Percentiles rank a stretch among this genome's conserved stretches.
phyloP scores from a whole-genome alignment of 2,329 filamentous ascomycete genomes.

The Sporothrix pallida region DNA sequence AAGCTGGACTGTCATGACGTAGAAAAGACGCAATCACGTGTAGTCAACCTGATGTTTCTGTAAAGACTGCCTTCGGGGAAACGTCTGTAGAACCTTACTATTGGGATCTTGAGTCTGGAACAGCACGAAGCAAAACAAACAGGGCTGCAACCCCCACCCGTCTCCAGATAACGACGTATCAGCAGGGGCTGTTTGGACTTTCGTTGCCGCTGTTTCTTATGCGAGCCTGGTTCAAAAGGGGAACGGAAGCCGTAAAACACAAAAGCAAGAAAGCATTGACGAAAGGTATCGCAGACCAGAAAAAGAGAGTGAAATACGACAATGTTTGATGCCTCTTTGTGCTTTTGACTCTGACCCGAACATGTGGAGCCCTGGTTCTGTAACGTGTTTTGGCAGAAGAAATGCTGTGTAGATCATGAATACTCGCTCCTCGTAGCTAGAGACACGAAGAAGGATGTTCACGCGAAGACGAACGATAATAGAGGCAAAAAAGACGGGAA shows the following conservation, averaged over 20 bases:
- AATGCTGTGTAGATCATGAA: not conserved
- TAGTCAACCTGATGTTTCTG: not conserved
- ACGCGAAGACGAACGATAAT: not conserved
- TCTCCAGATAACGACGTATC: not conserved
- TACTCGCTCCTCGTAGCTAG: not conserved
- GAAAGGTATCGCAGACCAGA: not conserved
- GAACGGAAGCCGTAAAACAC: not conserved
- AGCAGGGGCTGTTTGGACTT: not conserved
- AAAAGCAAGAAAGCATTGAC: not conserved
- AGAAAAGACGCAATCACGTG: not conserved
- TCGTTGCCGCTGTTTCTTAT: conserved; percentile 21
- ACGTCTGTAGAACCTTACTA: not conserved
- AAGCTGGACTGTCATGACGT: not conserved
- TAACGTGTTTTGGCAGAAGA: conserved; percentile 23
- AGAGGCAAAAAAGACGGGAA: not conserved
- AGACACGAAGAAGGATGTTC: not conserved
- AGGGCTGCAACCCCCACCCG: not conserved
- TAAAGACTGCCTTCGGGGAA: not conserved
- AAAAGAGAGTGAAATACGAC: not conserved
- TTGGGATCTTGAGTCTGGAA: not conserved
- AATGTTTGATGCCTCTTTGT: not conserved
- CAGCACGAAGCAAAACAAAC: no score
- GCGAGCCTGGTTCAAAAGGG: not conserved
- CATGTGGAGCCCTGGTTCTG: conserved; percentile 14
- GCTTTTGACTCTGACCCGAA: not conserved